A percentile compares a stretch with the other conserved stretches of the same genome.
Evolutionary conservation across 495 filamentous ascomycete species (phyloP).

Genomic region (Hypomontagnella submonticulosa): DNA sequence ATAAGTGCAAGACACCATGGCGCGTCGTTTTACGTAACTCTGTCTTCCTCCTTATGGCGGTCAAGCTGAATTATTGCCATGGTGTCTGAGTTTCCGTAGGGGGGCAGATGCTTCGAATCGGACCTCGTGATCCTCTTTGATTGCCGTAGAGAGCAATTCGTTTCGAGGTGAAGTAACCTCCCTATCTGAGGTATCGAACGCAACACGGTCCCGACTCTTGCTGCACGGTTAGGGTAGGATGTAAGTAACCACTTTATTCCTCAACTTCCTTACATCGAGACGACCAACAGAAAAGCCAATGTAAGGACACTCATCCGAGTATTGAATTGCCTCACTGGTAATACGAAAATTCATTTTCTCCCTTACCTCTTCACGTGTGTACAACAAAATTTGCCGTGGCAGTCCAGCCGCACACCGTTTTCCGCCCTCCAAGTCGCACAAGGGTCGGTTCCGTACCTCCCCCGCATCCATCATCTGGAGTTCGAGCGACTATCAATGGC

Average conservation of each 20-base stretch:
- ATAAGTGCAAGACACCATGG: neutral
- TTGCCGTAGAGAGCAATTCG: too few species aligned
- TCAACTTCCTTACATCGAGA: too few species aligned
- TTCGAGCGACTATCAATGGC: neutral
- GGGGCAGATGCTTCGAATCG: too few species aligned
- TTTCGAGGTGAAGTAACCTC: too few species aligned
- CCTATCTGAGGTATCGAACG: too few species aligned
- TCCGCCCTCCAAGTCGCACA: slow-evolving; percentile 1
- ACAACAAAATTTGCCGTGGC: neutral
- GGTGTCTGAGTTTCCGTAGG: too few species aligned
- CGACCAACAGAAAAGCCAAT: neutral
- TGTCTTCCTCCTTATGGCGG: neutral
- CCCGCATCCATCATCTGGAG: neutral
- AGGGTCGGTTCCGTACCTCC: neutral
- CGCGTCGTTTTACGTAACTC: neutral
- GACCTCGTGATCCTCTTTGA: too few species aligned
- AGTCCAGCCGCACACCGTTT: neutral
- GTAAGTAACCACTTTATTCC: too few species aligned
- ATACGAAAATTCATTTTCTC: neutral
- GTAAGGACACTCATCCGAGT: neutral
- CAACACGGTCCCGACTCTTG: too few species aligned
- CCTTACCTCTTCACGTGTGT: neutral
- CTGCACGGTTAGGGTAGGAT: too few species aligned
- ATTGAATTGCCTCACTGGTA: neutral
- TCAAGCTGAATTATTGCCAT: too few species aligned